These are phyloP conservation scores for Pichia sp. DNA, from an alignment of 1,139 yeast genomes.

Conservation along the genomic window DNA sequence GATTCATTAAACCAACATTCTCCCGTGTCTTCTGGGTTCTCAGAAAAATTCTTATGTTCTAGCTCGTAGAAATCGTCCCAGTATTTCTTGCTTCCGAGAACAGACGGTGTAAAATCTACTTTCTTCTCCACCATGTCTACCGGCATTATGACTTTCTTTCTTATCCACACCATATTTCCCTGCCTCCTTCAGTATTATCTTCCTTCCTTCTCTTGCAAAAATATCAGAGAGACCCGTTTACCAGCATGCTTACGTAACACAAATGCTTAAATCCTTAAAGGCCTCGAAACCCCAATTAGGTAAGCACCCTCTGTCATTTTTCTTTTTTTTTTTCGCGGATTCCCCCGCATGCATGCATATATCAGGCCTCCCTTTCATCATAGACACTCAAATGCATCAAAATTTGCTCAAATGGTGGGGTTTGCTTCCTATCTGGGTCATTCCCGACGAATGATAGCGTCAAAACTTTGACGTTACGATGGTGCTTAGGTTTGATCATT, in stretches of 20 bases:
- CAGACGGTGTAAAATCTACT: slow-evolving; percentile 52
- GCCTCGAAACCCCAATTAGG: neutral
- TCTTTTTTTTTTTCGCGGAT: too few species aligned
- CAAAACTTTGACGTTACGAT: too few species aligned
- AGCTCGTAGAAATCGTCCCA: slow-evolving; percentile 84
- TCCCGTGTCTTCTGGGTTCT: slow-evolving; percentile 80
- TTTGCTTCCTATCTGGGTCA: neutral
- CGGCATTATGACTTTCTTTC: neutral
- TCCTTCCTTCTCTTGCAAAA: too few species aligned
- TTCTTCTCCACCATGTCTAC: slow-evolving; percentile 22
- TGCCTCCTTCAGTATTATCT: too few species aligned
- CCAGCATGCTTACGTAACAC: too few species aligned
- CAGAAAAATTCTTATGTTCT: slow-evolving; percentile 66
- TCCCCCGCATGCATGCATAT: neutral
- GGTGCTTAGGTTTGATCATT: too few species aligned
- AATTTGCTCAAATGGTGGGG: neutral
- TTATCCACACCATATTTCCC: neutral
- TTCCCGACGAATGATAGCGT: too few species aligned
- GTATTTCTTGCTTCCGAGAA: slow-evolving; percentile 73
- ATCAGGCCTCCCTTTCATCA: neutral
- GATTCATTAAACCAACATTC: slow-evolving; percentile 96
- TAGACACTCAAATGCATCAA: neutral
- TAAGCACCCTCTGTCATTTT: neutral
- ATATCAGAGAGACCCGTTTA: too few species aligned
- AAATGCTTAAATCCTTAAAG: too few species aligned